Evolutionary conservation across 129 eudicot species (phyloP).

Genomic region (Lactuca saligna): DNA sequence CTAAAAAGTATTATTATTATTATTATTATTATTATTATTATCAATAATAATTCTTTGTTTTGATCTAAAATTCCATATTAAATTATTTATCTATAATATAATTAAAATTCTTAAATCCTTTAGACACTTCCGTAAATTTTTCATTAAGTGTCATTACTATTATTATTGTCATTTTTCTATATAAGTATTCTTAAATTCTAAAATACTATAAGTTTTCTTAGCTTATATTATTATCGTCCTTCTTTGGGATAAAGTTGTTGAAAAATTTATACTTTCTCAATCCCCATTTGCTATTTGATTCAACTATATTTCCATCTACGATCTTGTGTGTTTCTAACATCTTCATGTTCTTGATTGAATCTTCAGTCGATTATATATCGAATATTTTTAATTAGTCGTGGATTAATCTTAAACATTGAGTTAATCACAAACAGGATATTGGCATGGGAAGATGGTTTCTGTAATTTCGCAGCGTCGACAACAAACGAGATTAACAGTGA

Average conservation of each 20-base stretch:
- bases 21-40: background rate
- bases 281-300: no score
- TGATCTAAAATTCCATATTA: no score
- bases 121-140: background rate
- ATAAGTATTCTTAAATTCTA: no score
- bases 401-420: background rate
- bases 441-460: conserved; percentile 99
- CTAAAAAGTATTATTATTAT: background rate
- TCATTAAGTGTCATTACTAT: background rate
- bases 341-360: background rate
- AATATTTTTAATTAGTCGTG: no score
- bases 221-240: background rate
- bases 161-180: background rate
- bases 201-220: background rate
- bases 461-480: conserved; percentile 87
- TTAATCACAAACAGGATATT: conserved; percentile 59
- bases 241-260: no score
- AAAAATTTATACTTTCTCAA: no score
- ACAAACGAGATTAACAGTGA: conserved; percentile 56
- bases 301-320: background rate
- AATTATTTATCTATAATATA: no score
- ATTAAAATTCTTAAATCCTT: background rate
- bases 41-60: background rate
- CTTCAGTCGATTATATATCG: background rate
- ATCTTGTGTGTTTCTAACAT: background rate